phyloP scores from a whole-genome alignment of 805 yeast species.

The Ogataea pini region DNA sequence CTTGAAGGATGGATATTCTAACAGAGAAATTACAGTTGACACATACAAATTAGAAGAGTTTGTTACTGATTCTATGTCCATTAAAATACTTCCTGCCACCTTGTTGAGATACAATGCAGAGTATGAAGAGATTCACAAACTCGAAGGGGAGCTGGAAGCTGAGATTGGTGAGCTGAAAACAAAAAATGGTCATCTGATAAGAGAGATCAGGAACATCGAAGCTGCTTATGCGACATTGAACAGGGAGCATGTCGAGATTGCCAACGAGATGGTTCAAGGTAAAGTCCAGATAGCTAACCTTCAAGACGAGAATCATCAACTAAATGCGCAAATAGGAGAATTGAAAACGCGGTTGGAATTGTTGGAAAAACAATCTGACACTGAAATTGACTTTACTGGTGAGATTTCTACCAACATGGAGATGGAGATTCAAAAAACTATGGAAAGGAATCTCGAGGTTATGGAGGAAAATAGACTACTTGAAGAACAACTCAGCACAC shows the following conservation, averaged over 20 bases:
- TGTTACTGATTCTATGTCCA: constrained; percentile 74
- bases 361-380: constrained; percentile 32
- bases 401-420: constrained; percentile 38
- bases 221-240: constrained; percentile 67
- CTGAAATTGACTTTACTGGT: constrained; percentile 31
- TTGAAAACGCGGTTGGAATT: constrained; percentile 44
- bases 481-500: constrained; percentile 50
- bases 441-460: constrained; percentile 64
- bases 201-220: constrained; percentile 73
- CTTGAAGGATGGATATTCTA: constrained; percentile 19
- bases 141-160: constrained; percentile 63
- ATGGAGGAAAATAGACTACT: constrained; percentile 59
- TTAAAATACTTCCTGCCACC: constrained; percentile 71
- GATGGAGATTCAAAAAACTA: constrained; percentile 56
- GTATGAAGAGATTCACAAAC: constrained; percentile 66
- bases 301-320: constrained; percentile 69
- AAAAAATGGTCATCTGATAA: constrained; percentile 70
- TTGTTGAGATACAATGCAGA: constrained; percentile 72
- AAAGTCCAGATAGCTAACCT: constrained; percentile 75
- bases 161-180: constrained; percentile 61
- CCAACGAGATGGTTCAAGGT: constrained; percentile 82
- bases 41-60: constrained; percentile 69
- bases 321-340: constrained; percentile 49
- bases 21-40: constrained; percentile 25
- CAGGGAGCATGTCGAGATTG: constrained; percentile 81